These are phyloP conservation scores for Solanum sejunctum DNA, from an alignment of 257 asterid species.

Conservation along the genomic window DNA sequence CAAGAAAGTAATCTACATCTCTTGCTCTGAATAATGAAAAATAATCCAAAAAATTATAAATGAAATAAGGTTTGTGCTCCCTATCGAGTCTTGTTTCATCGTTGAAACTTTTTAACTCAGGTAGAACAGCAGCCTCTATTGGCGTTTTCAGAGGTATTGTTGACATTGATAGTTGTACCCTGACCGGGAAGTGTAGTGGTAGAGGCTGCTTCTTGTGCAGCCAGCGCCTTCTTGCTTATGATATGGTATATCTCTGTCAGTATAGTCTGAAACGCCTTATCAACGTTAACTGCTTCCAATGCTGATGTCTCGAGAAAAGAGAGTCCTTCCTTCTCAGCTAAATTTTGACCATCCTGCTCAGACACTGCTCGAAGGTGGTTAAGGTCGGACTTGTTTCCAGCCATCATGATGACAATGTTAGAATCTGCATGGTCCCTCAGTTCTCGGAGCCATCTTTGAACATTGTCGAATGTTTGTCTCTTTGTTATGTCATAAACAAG, in stretches of 20 bases:
- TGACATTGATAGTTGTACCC: slow-evolving; percentile 7
- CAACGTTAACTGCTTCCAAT: slow-evolving; percentile 3
- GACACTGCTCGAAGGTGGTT: slow-evolving; percentile 7
- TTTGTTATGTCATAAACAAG: slow-evolving; percentile 11
- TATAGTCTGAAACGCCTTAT: slow-evolving; percentile 6
- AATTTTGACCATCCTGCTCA: slow-evolving; percentile 1
- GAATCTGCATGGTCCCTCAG: slow-evolving; percentile 10
- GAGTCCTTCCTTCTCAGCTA: slow-evolving; percentile 5
- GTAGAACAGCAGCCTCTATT: slow-evolving; percentile 5
- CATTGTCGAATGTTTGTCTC: slow-evolving; percentile 4
- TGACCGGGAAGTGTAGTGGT: neutral
- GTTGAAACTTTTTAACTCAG: neutral
- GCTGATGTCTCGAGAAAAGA: slow-evolving; percentile 9
- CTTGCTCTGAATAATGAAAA: neutral
- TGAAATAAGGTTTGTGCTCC: neutral
- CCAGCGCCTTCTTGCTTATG: slow-evolving; percentile 6
- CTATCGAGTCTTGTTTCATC: neutral
- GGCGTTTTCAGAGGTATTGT: neutral
- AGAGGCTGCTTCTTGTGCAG: slow-evolving; percentile 2
- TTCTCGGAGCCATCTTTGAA: slow-evolving; percentile 10
- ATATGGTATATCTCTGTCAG: slow-evolving; percentile 4
- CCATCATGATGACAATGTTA: slow-evolving; percentile 7
- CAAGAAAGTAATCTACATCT: slow-evolving; percentile 8
- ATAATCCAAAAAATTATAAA: neutral
- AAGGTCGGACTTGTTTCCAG: slow-evolving; percentile 6